Evolutionary conservation across 768 basidiomycete species (phyloP), one percentile per base, ranked within the genome.

Genomic region (Lepiota brunneoincarnata): DNA sequence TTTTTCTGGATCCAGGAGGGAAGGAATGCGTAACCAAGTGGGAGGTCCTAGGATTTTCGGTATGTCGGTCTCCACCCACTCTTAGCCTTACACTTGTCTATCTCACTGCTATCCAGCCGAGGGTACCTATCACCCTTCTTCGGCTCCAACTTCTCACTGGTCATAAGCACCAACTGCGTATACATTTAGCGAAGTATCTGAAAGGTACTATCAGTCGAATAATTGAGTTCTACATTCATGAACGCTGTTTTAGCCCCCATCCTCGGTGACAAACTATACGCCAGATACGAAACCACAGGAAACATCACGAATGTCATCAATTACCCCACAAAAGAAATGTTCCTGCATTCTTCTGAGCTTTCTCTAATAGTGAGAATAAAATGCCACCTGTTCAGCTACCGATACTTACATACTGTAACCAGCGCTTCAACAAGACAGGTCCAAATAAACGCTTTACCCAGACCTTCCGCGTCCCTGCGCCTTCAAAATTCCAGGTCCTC

Each of bases 151-250:
- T 86, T 17, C 67, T 78, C 46, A 87, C 87, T 14, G 87, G 86
- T 3, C 65, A 80, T 51, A 88, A 88, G 64, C 87, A 89, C 54
- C 87, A 89, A 60, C 76, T 89, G 28, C 78, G 87, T n/a, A 71
- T 86, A 12, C 87, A 89, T 56, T 63, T 83, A 28, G 77, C 86
- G 1, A 71, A 77, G 44, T 69, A 69, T 51, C 63, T 87, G 49
- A 71, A 74, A 46, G 68, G 85, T 82, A 54, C 14, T 36, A 36
- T 39, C 18, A 24, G 54, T 4, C 17, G 15, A 20, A 31, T 31
- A 31, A 31, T 36, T 21, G 26, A 35, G 39, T 18, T 31, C 49
- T 23, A 9, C 37, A 4, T 43, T 18, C 31, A 40, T 56, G 36
- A 47, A 10, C 40, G 21, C 44, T 55, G 15, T 37, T 42, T 45